Percentiles rank a stretch among this genome's conserved stretches.
Evolutionary conservation across 139 green algal species (phyloP).

Genomic region (Chlamydomonas sphaeroides): DNA sequence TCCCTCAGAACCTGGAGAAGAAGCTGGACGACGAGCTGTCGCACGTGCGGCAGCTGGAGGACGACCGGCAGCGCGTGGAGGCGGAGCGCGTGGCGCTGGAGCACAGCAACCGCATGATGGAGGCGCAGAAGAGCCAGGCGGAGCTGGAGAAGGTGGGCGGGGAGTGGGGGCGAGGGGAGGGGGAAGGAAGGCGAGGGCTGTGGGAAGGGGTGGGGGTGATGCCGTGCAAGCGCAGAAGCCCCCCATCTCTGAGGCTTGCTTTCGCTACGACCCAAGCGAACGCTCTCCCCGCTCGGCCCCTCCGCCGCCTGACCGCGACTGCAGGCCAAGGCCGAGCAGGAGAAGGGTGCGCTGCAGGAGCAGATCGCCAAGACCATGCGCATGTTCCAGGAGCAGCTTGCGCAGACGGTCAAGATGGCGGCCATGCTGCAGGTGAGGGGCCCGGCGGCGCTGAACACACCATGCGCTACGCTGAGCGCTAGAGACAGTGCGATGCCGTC

Average conservation of each 20-base stretch:
- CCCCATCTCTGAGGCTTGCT: no score
- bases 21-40: conserved; percentile 42
- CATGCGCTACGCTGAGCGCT: no score
- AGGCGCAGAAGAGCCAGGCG: conserved; percentile 44
- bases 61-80: conserved; percentile 18
- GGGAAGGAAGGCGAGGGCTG: no score
- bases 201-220: no score
- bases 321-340: conserved; percentile 48
- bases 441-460: no score
- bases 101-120: conserved; percentile 6
- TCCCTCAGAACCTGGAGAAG: conserved; percentile 31
- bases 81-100: conserved; percentile 10
- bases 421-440: conserved; percentile 55
- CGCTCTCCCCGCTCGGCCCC: neutral
- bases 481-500: no score
- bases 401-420: conserved; percentile 60
- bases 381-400: conserved; percentile 62
- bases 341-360: conserved; percentile 48
- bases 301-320: neutral
- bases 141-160: conserved; percentile 34
- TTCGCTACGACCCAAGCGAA: no score
- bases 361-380: conserved; percentile 55
- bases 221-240: no score
- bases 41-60: conserved; percentile 30
- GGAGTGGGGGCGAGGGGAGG: neutral